Evolutionary conservation across 208 protist genomes (phyloP).

Genomic region (Herpetomonas tarakana): DNA sequence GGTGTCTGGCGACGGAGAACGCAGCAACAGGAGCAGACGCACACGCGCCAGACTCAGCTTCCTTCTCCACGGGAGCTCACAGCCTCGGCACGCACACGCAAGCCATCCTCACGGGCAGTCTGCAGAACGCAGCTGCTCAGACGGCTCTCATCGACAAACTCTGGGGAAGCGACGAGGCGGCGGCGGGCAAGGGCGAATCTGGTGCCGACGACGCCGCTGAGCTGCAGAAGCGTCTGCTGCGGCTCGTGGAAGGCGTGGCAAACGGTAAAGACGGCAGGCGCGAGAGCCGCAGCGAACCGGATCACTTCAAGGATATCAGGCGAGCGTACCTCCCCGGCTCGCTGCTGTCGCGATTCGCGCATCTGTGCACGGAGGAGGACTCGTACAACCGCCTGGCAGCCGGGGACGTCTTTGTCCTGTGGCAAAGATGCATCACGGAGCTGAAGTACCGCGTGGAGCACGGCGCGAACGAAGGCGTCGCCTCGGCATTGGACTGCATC

Average conservation of each 20-base stretch:
- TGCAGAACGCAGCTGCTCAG: not conserved
- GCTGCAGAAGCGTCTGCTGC: not conserved
- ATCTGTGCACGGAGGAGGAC: slow-evolving; percentile 27
- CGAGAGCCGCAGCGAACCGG: not conserved
- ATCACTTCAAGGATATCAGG: slow-evolving; percentile 33
- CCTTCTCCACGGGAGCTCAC: not conserved
- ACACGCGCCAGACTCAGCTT: not conserved
- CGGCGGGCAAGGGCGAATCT: too few species aligned
- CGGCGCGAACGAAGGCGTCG: slow-evolving; percentile 19
- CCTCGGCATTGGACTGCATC: slow-evolving; percentile 34
- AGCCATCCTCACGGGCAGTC: not conserved
- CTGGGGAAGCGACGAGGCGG: not conserved
- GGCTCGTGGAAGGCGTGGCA: not conserved
- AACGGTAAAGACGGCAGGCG: not conserved
- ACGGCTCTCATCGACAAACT: not conserved
- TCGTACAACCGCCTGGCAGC: slow-evolving; percentile 8
- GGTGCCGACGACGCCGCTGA: not conserved
- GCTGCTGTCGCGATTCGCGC: slow-evolving; percentile 66
- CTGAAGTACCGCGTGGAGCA: slow-evolving; percentile 23
- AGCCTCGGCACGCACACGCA: not conserved
- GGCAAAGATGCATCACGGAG: slow-evolving; percentile 34
- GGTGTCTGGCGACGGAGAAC: not conserved
- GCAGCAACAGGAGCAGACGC: too few species aligned
- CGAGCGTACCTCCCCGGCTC: slow-evolving; percentile 70
- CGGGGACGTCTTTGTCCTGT: slow-evolving; percentile 36